A percentile compares a stretch with the other conserved stretches of the same genome.
phyloP scores from a whole-genome alignment of 371 early-diverging fungal genomes.

The Globomyces sp. region DNA sequence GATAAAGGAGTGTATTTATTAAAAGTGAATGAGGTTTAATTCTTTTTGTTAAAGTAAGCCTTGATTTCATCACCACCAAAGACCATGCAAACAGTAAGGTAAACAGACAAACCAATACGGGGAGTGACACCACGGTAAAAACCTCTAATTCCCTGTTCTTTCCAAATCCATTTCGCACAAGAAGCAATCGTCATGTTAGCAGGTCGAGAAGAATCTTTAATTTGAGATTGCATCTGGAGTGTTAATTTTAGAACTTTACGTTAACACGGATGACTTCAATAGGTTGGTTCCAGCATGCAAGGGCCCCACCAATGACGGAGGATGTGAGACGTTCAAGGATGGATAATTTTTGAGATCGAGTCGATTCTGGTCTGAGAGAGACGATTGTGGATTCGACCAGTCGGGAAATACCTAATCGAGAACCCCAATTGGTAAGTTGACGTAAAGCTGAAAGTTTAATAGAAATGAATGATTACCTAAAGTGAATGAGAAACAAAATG shows the following conservation, averaged over 20 bases:
- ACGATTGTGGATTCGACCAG: conserved; percentile 75
- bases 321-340: conserved; percentile 67
- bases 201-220: conserved; percentile 76
- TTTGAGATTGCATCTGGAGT: conserved; percentile 75
- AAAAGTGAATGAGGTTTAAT: background rate
- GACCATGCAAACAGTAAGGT: conserved; percentile 16
- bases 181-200: conserved; percentile 77
- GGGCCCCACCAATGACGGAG: conserved; percentile 83
- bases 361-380: conserved; percentile 33
- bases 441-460: conserved; percentile 61
- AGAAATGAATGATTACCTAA: background rate
- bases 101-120: conserved; percentile 11
- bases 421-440: conserved; percentile 97
- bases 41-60: background rate
- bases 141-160: conserved; percentile 81
- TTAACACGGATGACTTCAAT: conserved; percentile 85
- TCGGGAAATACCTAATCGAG: conserved; percentile 87
- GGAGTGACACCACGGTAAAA: conserved; percentile 90
- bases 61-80: conserved; percentile 13
- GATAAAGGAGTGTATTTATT: background rate
- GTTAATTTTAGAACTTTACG: background rate
- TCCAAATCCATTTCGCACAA: conserved; percentile 86
- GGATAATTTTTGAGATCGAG: conserved; percentile 39
- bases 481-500: no score
- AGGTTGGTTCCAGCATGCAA: conserved; percentile 96